phyloP scores from a whole-genome alignment of 371 early-diverging fungal species.

The Mucor mucedo region DNA sequence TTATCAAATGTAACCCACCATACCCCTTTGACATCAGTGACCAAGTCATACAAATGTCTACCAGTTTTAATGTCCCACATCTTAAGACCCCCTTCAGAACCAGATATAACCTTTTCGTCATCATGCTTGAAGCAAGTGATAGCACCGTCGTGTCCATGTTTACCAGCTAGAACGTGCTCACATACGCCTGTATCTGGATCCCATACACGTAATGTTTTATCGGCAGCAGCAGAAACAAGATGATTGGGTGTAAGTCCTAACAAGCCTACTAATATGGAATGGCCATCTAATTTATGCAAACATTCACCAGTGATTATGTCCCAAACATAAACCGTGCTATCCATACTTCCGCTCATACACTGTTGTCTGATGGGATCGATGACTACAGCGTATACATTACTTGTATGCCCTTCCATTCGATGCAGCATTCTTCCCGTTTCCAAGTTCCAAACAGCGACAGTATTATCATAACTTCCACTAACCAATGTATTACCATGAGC shows the following conservation, averaged over 20 bases:
- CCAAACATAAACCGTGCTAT: slow-evolving; percentile 93
- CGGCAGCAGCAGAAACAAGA: slow-evolving; percentile 96
- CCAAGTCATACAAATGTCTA: slow-evolving; percentile 75
- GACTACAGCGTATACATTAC: slow-evolving; percentile 91
- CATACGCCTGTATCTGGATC: slow-evolving; percentile 74
- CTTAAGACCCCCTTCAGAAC: slow-evolving; percentile 93
- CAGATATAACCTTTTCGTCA: slow-evolving; percentile 85
- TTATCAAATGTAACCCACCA: slow-evolving; percentile 95
- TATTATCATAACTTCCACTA: slow-evolving; percentile 93
- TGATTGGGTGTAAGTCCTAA: slow-evolving; percentile 81
- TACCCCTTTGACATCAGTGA: slow-evolving; percentile 76
- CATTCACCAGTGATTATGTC: slow-evolving; percentile 77
- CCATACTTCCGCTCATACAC: slow-evolving; percentile 94
- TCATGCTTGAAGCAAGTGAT: slow-evolving; percentile 97
- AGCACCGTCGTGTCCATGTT: slow-evolving; percentile 77
- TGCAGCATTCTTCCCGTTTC: slow-evolving; percentile 69
- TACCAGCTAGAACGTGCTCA: slow-evolving; percentile 62
- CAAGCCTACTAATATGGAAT: slow-evolving; percentile 91
- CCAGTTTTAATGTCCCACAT: slow-evolving; percentile 93
- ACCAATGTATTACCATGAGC: slow-evolving; percentile 83
- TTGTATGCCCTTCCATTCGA: slow-evolving; percentile 82
- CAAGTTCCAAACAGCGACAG: slow-evolving; percentile 93
- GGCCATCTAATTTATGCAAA: slow-evolving; percentile 75
- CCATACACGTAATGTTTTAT: slow-evolving; percentile 96
- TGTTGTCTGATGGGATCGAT: slow-evolving; percentile 74